These are phyloP conservation scores for Nakazawaea peltata DNA, from an alignment of 805 yeast genomes.

Conservation along the genomic window DNA sequence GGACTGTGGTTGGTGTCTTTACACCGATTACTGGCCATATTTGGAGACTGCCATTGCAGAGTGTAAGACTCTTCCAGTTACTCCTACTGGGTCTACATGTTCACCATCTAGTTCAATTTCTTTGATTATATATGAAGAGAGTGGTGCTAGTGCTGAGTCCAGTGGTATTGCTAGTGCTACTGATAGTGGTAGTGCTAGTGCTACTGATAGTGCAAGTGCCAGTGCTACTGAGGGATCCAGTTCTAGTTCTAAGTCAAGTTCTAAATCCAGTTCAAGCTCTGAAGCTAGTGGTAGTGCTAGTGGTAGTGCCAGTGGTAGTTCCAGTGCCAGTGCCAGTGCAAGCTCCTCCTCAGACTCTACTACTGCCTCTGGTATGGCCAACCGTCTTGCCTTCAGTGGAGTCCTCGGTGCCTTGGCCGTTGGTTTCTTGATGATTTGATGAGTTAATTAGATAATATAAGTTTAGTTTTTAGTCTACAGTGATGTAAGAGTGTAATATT, in stretches of 20 bases:
- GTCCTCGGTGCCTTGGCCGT: slow-evolving; percentile 1
- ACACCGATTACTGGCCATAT: slow-evolving; percentile 8
- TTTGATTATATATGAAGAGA: neutral
- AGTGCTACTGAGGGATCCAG: neutral
- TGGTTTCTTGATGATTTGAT: slow-evolving; percentile 2
- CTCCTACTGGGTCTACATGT: slow-evolving; percentile 11
- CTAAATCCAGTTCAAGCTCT: slow-evolving; percentile 1
- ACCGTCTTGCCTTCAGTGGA: neutral
- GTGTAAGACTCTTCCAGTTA: slow-evolving; percentile 6
- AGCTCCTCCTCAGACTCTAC: neutral
- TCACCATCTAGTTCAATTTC: slow-evolving; percentile 3
- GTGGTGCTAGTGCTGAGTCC: neutral
- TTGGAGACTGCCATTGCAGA: slow-evolving; percentile 5
- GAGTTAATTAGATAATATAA: neutral
- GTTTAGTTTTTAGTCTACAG: neutral
- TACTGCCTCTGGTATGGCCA: slow-evolving; percentile 1
- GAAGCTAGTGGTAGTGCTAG: neutral
- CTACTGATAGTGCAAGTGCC: neutral
- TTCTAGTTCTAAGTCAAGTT: neutral
- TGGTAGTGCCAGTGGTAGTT: neutral
- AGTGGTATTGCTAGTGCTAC: neutral
- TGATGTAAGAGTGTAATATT: neutral
- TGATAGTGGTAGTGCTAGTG: neutral
- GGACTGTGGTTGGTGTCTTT: slow-evolving; percentile 12
- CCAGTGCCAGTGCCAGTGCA: too few species aligned